Conservation (phyloP, 306 rosid species). For the Quercus glauca region DNA sequence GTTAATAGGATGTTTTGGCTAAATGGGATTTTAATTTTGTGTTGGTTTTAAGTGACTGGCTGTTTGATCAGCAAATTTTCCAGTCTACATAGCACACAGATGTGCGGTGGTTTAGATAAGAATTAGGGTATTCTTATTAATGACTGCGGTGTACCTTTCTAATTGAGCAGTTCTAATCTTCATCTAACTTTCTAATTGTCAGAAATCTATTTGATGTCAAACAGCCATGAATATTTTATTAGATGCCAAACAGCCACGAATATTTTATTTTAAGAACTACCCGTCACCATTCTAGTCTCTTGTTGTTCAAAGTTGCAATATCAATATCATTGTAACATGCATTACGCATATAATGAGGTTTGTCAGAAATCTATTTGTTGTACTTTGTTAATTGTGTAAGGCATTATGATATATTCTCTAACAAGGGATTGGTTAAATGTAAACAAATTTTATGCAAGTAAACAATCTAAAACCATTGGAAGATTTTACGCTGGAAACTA, state of each 20-base stretch:
- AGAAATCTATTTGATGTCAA: background rate
- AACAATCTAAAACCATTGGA: no score
- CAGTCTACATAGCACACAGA: constrained; percentile 1
- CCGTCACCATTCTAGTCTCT: background rate
- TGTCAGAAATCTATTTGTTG: background rate
- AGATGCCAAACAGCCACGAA: no score
- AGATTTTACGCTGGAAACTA: no score
- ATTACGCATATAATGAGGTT: background rate
- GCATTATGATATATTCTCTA: background rate
- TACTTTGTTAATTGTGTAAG: background rate
- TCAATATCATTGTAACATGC: background rate
- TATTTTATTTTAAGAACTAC: background rate
- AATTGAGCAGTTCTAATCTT: background rate
- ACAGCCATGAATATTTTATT: no score
- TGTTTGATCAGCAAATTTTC: constrained; percentile 32
- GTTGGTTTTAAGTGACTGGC: constrained; percentile 8
- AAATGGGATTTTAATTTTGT: constrained; percentile 16
- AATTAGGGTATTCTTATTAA: constrained; percentile 4
- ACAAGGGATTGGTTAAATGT: no score
- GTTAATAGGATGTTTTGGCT: constrained; percentile 35
- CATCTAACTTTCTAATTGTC: background rate
- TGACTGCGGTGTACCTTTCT: constrained; percentile 4
- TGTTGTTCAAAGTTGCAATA: background rate
- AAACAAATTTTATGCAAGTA: no score
- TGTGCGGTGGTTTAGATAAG: constrained; percentile 26